Evolutionary conservation across 805 yeast species (phyloP).

Genomic region (Nadsonia fulvescens): DNA sequence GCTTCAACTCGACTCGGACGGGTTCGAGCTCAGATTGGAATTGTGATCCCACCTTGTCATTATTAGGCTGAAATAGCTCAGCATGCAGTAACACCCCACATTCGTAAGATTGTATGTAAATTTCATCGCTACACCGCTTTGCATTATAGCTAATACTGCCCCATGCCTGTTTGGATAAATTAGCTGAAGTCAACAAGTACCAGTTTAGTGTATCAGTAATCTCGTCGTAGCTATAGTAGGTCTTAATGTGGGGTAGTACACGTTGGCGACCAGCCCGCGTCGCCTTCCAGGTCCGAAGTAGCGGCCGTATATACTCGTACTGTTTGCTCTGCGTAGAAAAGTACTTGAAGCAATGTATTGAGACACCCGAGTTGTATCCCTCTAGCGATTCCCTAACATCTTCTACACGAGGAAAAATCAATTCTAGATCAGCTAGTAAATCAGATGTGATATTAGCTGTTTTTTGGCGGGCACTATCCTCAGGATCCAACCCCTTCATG

Average conservation of each 20-base stretch:
- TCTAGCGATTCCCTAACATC: conserved; percentile 24
- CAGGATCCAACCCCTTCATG: too few relatives aligned
- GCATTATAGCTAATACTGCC: conserved; percentile 32
- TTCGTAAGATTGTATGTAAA: conserved; percentile 29
- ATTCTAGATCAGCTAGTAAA: conserved; percentile 15
- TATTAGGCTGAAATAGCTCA: too few relatives aligned
- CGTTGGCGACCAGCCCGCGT: conserved; percentile 15
- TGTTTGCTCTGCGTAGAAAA: conserved; percentile 19
- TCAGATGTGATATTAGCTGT: not conserved
- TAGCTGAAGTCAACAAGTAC: conserved; percentile 60
- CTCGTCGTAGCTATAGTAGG: conserved; percentile 23
- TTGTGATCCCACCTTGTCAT: too few relatives aligned
- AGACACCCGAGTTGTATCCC: conserved; percentile 32
- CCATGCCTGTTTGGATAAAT: conserved; percentile 69
- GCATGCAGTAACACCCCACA: conserved; percentile 33
- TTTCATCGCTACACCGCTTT: too few relatives aligned
- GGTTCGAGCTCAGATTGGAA: too few relatives aligned
- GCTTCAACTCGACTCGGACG: too few relatives aligned
- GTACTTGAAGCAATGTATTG: conserved; percentile 27
- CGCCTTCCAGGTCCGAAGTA: conserved; percentile 29
- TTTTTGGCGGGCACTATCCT: not conserved
- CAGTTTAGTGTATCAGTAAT: conserved; percentile 30
- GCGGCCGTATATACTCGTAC: conserved; percentile 24
- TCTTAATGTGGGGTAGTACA: conserved; percentile 50
- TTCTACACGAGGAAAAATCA: conserved; percentile 28